These are phyloP conservation scores for Hapsidospora chrysogenum DNA, from an alignment of 495 filamentous ascomycete genomes.

Conservation along the genomic window DNA sequence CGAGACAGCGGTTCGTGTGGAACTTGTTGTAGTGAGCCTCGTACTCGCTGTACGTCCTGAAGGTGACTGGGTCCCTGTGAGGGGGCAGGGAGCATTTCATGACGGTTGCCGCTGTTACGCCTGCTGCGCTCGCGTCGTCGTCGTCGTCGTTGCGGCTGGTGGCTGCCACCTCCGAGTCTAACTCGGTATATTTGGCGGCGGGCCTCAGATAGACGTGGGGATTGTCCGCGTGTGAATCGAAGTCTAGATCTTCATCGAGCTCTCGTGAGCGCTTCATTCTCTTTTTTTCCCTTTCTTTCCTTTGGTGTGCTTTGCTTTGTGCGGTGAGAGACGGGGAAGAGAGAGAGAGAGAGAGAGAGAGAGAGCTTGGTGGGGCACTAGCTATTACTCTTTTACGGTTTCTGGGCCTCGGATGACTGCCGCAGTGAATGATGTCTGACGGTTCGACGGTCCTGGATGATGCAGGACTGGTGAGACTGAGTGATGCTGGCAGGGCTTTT, in stretches of 20 bases:
- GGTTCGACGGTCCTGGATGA: neutral
- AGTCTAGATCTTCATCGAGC: conserved; percentile 22
- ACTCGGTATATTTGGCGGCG: conserved; percentile 23
- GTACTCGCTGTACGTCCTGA: conserved; percentile 64
- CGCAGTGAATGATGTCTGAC: neutral
- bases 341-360: too few relatives aligned
- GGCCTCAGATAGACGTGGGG: conserved; percentile 8
- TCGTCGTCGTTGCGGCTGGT: neutral
- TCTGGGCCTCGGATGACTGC: too few relatives aligned
- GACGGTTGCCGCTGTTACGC: conserved; percentile 3
- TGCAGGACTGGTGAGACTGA: neutral
- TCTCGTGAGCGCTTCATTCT: conserved; percentile 41
- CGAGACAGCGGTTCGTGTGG: conserved; percentile 71
- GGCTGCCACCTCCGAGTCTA: conserved; percentile 15
- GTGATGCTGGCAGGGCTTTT: too few relatives aligned
- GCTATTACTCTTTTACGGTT: conserved; percentile 1
- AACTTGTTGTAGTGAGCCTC: conserved; percentile 69
- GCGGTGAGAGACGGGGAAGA: neutral
- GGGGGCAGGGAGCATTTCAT: conserved; percentile 65
- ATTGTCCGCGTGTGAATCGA: conserved; percentile 1
- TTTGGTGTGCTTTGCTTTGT: too few relatives aligned
- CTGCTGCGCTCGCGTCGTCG: too few relatives aligned
- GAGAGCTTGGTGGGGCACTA: neutral
- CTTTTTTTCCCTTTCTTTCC: too few relatives aligned
- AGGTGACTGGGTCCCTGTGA: conserved; percentile 49